Evolutionary conservation across 345 rosid species (phyloP).

Genomic region (Physaria fendleri): DNA sequence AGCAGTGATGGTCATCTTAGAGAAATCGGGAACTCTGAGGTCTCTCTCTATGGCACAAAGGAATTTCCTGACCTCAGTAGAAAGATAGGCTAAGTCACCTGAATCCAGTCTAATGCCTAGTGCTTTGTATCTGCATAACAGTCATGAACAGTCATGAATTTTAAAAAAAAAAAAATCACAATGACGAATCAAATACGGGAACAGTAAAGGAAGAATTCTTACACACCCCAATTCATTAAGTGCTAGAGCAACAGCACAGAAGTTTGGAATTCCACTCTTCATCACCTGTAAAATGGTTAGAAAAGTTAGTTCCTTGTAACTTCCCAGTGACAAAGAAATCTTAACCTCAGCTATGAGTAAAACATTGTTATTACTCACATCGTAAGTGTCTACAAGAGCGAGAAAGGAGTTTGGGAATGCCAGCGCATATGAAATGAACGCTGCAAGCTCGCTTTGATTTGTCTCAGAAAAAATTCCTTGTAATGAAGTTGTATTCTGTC

Average conservation of each 20-base stretch:
- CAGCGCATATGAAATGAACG: conserved; percentile 85
- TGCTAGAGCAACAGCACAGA: conserved; percentile 92
- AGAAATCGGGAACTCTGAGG: conserved; percentile 55
- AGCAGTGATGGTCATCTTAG: too few species aligned
- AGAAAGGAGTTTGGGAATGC: conserved; percentile 88
- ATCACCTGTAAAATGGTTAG: conserved; percentile 82
- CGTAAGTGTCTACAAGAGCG: conserved; percentile 93
- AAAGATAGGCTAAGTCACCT: conserved; percentile 91
- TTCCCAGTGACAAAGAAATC: too few species aligned
- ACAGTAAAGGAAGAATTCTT: conserved; percentile 2
- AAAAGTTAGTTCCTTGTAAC: too few species aligned
- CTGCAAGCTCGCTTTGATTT: conserved; percentile 91
- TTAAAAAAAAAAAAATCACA: too few species aligned
- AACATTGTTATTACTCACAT: too few species aligned
- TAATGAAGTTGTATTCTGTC: conserved; percentile 54
- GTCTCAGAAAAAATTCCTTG: conserved; percentile 69
- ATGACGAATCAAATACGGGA: too few species aligned
- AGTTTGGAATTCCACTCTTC: conserved; percentile 91
- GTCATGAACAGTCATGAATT: not conserved
- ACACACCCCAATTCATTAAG: conserved; percentile 82
- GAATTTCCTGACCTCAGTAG: conserved; percentile 69
- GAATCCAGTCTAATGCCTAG: conserved; percentile 90
- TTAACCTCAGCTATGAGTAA: too few species aligned
- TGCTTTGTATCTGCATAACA: conserved; percentile 67
- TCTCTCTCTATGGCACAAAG: conserved; percentile 63